These are phyloP conservation scores for Rheum nobile DNA, from an alignment of 148 eudicot genomes.

Conservation along the genomic window DNA sequence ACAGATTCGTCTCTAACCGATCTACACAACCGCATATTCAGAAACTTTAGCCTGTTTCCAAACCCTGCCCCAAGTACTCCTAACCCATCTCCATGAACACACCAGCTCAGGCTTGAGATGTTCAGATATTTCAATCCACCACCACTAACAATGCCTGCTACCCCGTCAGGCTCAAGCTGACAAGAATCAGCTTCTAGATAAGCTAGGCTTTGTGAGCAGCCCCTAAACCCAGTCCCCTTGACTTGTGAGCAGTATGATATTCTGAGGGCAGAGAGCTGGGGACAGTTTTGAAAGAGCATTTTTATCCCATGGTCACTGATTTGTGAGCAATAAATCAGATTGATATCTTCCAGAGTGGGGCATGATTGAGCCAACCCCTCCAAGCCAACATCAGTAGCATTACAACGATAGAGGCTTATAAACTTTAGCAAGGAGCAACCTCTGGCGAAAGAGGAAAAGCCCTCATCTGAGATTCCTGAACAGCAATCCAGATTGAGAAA, in stretches of 20 bases:
- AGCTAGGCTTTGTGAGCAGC: slow-evolving; percentile 29
- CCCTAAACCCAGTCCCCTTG: slow-evolving; percentile 46
- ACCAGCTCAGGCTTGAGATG: slow-evolving; percentile 22
- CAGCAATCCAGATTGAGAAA: slow-evolving; percentile 50
- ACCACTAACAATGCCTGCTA: slow-evolving; percentile 26
- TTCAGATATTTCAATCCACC: slow-evolving; percentile 31
- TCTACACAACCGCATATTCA: slow-evolving; percentile 48
- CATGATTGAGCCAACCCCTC: slow-evolving; percentile 40
- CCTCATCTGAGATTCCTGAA: slow-evolving; percentile 35
- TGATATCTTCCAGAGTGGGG: slow-evolving; percentile 32
- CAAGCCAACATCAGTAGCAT: slow-evolving; percentile 39
- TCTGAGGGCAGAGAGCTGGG: slow-evolving; percentile 30
- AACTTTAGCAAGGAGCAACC: slow-evolving; percentile 33
- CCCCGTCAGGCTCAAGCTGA: slow-evolving; percentile 39
- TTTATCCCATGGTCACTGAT: slow-evolving; percentile 45
- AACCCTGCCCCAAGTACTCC: slow-evolving; percentile 32
- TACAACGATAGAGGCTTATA: slow-evolving; percentile 53
- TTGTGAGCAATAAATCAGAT: slow-evolving; percentile 33
- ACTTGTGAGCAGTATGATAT: slow-evolving; percentile 29
- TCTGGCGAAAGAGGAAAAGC: slow-evolving; percentile 33
- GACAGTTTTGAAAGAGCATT: slow-evolving; percentile 31
- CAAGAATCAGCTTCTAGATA: slow-evolving; percentile 65
- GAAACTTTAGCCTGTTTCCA: slow-evolving; percentile 29
- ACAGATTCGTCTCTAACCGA: slow-evolving; percentile 31
- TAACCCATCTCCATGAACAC: slow-evolving; percentile 28